Percentiles rank a stretch among this genome's conserved stretches.
phyloP scores from a whole-genome alignment of 176 grass and related monocot genomes.

The Oryza australiensis region DNA sequence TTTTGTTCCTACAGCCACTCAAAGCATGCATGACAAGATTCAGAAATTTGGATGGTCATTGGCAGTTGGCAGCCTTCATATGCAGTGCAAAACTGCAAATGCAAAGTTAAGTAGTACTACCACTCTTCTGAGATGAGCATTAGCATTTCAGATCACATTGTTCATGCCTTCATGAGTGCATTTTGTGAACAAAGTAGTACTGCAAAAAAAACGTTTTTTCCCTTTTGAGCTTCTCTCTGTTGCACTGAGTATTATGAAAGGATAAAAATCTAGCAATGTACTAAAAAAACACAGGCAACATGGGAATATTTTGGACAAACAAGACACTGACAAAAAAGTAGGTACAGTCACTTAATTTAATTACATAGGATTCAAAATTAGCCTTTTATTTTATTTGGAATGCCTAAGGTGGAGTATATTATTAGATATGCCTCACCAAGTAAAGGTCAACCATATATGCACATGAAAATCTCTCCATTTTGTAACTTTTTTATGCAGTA shows the following conservation, averaged over 20 bases:
- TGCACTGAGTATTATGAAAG: neutral
- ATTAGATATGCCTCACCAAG: neutral
- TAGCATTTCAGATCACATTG: neutral
- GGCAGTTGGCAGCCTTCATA: neutral
- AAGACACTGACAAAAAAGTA: constrained; percentile 12
- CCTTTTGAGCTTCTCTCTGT: neutral
- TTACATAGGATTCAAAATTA: neutral
- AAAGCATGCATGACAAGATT: constrained; percentile 1
- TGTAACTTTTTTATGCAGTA: neutral
- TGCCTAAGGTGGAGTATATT: neutral
- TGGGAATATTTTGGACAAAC: constrained; percentile 13
- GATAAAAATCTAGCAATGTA: neutral
- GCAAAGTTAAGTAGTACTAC: neutral
- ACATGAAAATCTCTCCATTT: neutral
- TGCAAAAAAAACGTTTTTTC: too few relatives aligned
- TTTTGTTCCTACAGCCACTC: constrained; percentile 9
- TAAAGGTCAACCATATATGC: neutral
- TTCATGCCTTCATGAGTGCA: neutral
- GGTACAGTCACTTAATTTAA: constrained; percentile 4
- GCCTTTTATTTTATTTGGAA: neutral
- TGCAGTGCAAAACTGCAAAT: neutral
- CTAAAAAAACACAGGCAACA: neutral
- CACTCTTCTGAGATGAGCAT: neutral
- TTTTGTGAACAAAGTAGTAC: neutral
- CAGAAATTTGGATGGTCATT: neutral